Base-by-base conservation (phyloP, 306 rosid genomes). In the Medicago ruthenica region DNA sequence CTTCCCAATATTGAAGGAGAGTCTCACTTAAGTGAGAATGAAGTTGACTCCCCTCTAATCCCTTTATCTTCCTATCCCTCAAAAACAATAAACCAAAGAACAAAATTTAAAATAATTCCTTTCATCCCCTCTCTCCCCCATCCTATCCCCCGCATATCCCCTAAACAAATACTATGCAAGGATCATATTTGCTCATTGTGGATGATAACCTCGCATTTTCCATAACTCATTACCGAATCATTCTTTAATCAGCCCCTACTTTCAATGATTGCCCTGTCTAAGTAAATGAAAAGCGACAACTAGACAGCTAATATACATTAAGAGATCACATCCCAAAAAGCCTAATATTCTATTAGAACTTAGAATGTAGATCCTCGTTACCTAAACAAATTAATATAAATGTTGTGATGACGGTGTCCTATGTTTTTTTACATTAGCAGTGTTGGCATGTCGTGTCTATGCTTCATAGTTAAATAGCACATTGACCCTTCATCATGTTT, bases 221-320 rank as follows among this genome's bases (percentile, higher is more conserved):
- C 16, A 50, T 75, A 75, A 75, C 41, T 63, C 40, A 48, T 74
- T 62, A 17, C 47, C 27, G 9, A 63, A 36, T 9, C 47, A n/a
- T 11, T 16, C 12, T 8, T 8, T 16, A 34, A 36, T 27, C 44
- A 12, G 69, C 5, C 64, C 8, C 64, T 22, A 58, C 62, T 20
- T 54, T 54, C 13, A 54, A 54, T 4, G 31, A 54, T 54, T 18
- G 13, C 12, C n/a, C 9, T 12, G 12, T 1, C 16, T 42, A 24
- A 8, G 45, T 45, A 60, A 24, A 74, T 37, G 60, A 21, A 42
- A 44, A n/a, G 10, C 10, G 9, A 8, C 7, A 9, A 24, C n/a
- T n/a, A n/a, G n/a, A n/a, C n/a, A n/a, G n/a, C n/a, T n/a, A 21
- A 21, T 21, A 21, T 21, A 21, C 1, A 24, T 24, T 31, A 31